A percentile compares a stretch with the other conserved stretches of the same genome.
These are phyloP conservation scores for Cornus florida DNA, from an alignment of 148 eudicot genomes.

Conservation along the genomic window DNA sequence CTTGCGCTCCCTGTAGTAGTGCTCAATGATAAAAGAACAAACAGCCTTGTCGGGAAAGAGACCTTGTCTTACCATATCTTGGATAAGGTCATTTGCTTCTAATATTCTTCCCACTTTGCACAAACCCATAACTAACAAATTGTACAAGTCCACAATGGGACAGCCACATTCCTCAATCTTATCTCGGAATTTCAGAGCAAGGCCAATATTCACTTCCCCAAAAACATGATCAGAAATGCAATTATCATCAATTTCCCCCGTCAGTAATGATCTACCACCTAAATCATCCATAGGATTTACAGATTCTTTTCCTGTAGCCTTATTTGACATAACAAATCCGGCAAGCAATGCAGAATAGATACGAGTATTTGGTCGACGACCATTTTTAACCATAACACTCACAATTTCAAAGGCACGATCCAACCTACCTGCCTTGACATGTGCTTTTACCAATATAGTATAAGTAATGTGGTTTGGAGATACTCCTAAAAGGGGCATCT, in stretches of 20 bases:
- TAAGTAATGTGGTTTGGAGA: conserved; percentile 25
- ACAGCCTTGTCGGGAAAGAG: conserved; percentile 16
- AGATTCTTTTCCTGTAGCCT: not conserved
- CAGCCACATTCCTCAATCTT: conserved; percentile 9
- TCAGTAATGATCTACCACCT: not conserved
- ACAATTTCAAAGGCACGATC: conserved; percentile 21
- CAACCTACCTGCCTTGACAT: conserved; percentile 22
- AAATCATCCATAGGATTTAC: conserved; percentile 4
- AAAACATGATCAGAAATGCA: conserved; percentile 1
- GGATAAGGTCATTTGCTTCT: conserved; percentile 19
- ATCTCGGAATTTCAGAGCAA: conserved; percentile 14
- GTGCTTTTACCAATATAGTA: conserved; percentile 18
- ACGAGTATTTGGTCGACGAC: conserved; percentile 13
- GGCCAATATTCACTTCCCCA: conserved; percentile 7
- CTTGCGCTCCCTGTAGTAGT: conserved; percentile 10
- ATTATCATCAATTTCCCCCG: not conserved
- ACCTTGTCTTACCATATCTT: conserved; percentile 22
- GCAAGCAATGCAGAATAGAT: conserved; percentile 16
- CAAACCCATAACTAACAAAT: conserved; percentile 20
- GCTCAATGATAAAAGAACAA: conserved; percentile 17
- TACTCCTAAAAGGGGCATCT: conserved; percentile 16
- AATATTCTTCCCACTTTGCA: conserved; percentile 25
- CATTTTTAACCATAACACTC: conserved; percentile 22
- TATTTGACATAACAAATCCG: conserved; percentile 11
- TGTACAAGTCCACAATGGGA: conserved; percentile 9